phyloP scores from a whole-genome alignment of 2,329 filamentous ascomycete species.

The Chalara sp. region DNA sequence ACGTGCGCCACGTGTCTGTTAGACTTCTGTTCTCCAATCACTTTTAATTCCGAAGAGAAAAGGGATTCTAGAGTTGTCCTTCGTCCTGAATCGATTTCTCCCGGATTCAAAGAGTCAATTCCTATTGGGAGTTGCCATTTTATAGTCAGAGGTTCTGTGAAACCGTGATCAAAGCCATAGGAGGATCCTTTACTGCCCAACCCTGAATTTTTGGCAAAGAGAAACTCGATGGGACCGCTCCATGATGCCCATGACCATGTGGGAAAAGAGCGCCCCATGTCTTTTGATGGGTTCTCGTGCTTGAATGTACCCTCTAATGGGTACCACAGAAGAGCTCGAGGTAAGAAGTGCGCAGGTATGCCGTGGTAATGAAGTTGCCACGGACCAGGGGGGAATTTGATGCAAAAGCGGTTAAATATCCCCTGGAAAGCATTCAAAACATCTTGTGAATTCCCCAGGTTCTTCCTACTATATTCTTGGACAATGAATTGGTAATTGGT shows the following conservation, averaged over 20 bases:
- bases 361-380: not conserved
- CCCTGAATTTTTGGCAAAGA: not conserved
- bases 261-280: not conserved
- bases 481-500: not conserved
- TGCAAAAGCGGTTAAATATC: not conserved
- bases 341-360: not conserved
- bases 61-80: too few relatives aligned
- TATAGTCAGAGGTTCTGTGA: not conserved
- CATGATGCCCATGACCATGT: not conserved
- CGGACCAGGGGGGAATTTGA: not conserved
- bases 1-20: not conserved
- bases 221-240: not conserved
- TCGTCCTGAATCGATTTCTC: too few relatives aligned
- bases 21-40: too few relatives aligned
- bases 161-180: too few relatives aligned
- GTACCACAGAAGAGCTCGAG: not conserved
- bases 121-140: not conserved
- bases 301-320: not conserved
- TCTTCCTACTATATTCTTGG: not conserved
- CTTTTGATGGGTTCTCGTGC: not conserved
- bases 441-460: not conserved
- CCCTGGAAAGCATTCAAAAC: not conserved
- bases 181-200: not conserved
- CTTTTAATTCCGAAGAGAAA: too few relatives aligned
- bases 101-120: too few relatives aligned